Percentiles rank a stretch among this genome's conserved stretches.
Evolutionary conservation across 208 protist species (phyloP).

Genomic region (Novymonas esmeraldas): DNA sequence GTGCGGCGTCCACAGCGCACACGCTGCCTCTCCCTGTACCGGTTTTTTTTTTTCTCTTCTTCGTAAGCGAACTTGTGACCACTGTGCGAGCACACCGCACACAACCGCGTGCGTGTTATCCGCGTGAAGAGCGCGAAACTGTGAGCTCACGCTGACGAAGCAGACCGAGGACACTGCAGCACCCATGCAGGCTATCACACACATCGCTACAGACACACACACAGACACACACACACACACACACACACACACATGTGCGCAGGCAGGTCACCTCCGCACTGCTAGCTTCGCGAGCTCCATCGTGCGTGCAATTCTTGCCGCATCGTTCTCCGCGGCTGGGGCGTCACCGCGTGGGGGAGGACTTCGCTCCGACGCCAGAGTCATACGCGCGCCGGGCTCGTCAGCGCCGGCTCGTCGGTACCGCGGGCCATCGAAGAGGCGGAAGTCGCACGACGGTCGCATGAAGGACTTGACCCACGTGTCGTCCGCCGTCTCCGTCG

Average conservation of each 20-base stretch:
- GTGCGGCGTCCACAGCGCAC: no score
- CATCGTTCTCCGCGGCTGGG: background rate
- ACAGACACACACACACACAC: background rate
- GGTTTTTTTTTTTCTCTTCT: no score
- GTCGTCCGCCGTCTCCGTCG: constrained; percentile 35
- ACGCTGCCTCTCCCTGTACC: no score
- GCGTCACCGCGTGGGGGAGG: background rate
- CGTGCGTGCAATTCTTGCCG: constrained; percentile 5
- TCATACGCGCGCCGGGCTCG: background rate
- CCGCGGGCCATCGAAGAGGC: constrained; percentile 40
- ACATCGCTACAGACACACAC: no score
- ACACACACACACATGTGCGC: background rate
- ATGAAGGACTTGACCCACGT: constrained; percentile 55
- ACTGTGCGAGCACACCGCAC: no score
- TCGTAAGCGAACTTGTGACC: no score
- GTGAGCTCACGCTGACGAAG: no score
- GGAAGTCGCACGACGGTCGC: constrained; percentile 49
- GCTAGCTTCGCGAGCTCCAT: constrained; percentile 26
- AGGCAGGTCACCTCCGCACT: background rate
- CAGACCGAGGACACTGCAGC: no score
- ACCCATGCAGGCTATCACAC: no score
- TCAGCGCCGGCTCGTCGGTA: constrained; percentile 25
- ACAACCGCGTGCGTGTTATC: no score
- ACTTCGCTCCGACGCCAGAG: background rate
- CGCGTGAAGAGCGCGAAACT: no score